Evolutionary conservation across 139 green algal genomes (phyloP).

Genomic region (Diplosphaera chodatii): DNA sequence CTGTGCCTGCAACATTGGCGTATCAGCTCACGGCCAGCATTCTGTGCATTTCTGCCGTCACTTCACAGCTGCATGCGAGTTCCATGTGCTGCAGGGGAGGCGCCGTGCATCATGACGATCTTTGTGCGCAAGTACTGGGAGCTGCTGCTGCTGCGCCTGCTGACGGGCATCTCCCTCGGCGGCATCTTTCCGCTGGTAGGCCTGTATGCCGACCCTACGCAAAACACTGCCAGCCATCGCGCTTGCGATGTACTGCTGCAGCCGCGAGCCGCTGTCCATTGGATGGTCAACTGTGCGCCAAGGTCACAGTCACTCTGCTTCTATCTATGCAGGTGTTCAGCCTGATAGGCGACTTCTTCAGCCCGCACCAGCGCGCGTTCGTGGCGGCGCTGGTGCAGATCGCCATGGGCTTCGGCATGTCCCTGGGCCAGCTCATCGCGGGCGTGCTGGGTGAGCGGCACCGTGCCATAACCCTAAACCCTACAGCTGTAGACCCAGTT

Average conservation of each 20-base stretch:
- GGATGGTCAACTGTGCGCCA: no score
- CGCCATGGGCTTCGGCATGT: slow-evolving; percentile 55
- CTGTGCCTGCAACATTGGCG: no score
- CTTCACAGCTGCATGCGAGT: no score
- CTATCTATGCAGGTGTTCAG: slow-evolving; percentile 45
- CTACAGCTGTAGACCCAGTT: no score
- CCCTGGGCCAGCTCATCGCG: slow-evolving; percentile 61
- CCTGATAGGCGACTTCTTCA: slow-evolving; percentile 72
- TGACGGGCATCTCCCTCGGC: slow-evolving; percentile 79
- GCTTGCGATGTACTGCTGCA: no score
- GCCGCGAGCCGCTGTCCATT: no score
- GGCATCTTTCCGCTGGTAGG: slow-evolving; percentile 66
- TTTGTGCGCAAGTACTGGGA: slow-evolving; percentile 73
- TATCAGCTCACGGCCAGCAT: no score
- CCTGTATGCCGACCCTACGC: no score
- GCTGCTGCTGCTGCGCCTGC: slow-evolving; percentile 68
- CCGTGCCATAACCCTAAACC: no score
- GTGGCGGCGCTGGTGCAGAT: slow-evolving; percentile 50
- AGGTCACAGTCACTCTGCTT: no score
- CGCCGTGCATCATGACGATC: slow-evolving; percentile 63
- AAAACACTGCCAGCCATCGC: no score
- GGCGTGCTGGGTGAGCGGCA: slow-evolving; percentile 57
- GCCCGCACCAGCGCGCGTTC: slow-evolving; percentile 24
- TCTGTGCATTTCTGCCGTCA: no score
- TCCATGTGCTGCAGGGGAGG: slow-evolving; percentile 58